A percentile compares a stretch with the other conserved stretches of the same genome.
phyloP scores from a whole-genome alignment of 2,329 filamentous ascomycete species.

The Epichloe gansuensis region DNA sequence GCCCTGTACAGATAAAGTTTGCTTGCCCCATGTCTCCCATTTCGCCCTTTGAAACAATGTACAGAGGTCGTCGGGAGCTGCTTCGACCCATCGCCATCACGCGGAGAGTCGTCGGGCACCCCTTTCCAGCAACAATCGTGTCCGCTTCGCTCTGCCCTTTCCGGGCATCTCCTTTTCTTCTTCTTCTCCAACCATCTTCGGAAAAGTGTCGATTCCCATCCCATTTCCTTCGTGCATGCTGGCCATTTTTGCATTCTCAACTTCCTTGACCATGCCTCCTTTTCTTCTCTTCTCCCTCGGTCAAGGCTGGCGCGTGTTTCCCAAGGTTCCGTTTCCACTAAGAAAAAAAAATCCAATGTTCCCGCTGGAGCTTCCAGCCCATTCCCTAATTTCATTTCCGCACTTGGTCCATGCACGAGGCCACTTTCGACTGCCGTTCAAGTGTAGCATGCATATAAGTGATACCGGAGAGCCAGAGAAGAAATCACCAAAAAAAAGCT shows the following conservation, averaged over 20 bases:
- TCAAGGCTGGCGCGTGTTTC: conserved; percentile 16
- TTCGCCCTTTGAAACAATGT: conserved; percentile 15
- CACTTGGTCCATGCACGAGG: conserved; percentile 8
- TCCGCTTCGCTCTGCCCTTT: neutral
- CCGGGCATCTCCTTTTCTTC: neutral
- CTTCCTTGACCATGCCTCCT: conserved; percentile 11
- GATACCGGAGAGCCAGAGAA: conserved; percentile 9
- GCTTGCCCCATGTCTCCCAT: conserved; percentile 1
- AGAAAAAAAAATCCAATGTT: conserved; percentile 6
- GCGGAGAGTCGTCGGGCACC: neutral
- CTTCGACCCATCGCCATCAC: conserved; percentile 7
- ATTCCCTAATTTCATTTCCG: conserved; percentile 7
- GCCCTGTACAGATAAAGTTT: neutral
- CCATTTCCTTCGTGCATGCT: neutral
- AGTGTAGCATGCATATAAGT: conserved; percentile 14
- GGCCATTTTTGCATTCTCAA: conserved; percentile 21
- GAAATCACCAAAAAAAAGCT: conserved; percentile 12
- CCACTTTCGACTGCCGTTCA: conserved; percentile 6
- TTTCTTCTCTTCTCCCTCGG: neutral
- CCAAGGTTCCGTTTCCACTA: conserved; percentile 15
- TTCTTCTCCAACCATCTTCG: neutral
- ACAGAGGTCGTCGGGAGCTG: conserved; percentile 16
- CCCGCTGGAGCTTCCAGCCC: neutral
- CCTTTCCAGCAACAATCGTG: neutral
- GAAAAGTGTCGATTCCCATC: neutral